Conservation (phyloP, 805 yeast genomes). For the Hanseniaspora lindneri region DNA sequence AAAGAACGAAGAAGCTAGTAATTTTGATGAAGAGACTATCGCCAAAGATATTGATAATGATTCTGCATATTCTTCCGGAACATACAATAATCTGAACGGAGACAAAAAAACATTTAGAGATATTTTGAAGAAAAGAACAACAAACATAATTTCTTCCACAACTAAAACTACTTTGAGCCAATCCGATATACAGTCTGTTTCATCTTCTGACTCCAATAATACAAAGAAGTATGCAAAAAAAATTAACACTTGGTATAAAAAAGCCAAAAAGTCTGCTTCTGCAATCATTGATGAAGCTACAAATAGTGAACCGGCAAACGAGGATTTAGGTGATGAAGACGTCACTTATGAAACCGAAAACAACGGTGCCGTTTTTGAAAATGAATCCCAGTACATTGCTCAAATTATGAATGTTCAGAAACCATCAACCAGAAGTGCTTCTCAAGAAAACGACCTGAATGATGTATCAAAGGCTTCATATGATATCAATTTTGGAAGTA, state of each 20-base stretch:
- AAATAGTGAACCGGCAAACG: too few species aligned
- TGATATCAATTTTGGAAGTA: too few species aligned
- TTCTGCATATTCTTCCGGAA: background rate
- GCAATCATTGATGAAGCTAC: slow-evolving; percentile 8
- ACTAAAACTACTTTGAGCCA: background rate
- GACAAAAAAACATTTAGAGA: slow-evolving; percentile 14
- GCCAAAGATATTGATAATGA: background rate
- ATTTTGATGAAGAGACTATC: background rate
- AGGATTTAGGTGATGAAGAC: background rate
- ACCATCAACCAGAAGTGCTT: too few species aligned
- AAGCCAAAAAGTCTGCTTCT: slow-evolving; percentile 29
- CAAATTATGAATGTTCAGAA: too few species aligned
- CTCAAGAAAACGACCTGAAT: too few species aligned
- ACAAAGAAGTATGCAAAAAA: slow-evolving; percentile 37
- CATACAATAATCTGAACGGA: background rate
- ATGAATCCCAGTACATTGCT: background rate
- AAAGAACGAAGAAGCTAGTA: slow-evolving; percentile 19
- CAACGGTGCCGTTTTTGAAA: background rate
- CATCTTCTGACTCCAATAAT: slow-evolving; percentile 21
- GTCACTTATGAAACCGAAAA: slow-evolving; percentile 20
- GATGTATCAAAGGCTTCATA: too few species aligned
- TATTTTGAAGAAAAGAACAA: background rate
- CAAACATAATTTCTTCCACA: background rate
- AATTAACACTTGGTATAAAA: slow-evolving; percentile 59
- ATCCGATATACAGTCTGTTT: slow-evolving; percentile 3